Conservation (phyloP, 2,329 filamentous ascomycete genomes). For the Colletotrichum zoysiae region DNA sequence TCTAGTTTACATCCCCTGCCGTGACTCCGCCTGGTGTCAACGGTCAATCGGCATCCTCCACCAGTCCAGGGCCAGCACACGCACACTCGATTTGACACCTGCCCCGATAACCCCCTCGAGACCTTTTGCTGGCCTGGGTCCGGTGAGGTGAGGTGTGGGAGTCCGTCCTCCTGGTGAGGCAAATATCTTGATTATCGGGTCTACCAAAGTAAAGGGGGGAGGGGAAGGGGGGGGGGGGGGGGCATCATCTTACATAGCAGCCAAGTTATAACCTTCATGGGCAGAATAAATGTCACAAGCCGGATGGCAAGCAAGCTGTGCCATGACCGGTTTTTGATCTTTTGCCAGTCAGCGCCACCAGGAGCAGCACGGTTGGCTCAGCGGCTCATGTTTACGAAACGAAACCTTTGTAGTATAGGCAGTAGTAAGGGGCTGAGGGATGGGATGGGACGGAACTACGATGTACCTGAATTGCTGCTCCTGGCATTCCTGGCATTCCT, state of each 20-base stretch:
- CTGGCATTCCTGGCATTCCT: conserved; percentile 23
- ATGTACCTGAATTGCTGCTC: conserved; percentile 13
- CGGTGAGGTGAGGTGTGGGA: conserved; percentile 21
- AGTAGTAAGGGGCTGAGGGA: not conserved
- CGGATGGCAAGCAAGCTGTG: not conserved
- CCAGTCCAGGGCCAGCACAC: not conserved
- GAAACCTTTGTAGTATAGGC: conserved; percentile 13
- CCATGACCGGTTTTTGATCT: conserved; percentile 24
- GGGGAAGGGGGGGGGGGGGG: too few relatives aligned
- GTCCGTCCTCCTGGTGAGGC: conserved; percentile 25
- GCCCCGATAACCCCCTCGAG: conserved; percentile 5
- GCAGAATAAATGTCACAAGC: conserved; percentile 3
- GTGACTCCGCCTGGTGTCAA: conserved; percentile 1
- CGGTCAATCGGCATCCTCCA: not conserved
- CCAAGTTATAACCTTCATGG: conserved; percentile 16
- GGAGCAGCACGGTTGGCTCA: conserved; percentile 33
- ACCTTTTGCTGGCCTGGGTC: conserved; percentile 15
- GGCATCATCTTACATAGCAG: conserved; percentile 13
- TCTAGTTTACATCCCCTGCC: not conserved
- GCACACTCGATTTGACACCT: conserved; percentile 20
- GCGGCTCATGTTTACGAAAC: conserved; percentile 35
- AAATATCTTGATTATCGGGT: conserved; percentile 27
- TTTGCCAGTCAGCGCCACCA: conserved; percentile 22
- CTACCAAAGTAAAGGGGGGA: not conserved
- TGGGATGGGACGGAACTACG: conserved; percentile 33